Conservation (phyloP, 257 asterid species). For the Solanum appendiculatum region DNA sequence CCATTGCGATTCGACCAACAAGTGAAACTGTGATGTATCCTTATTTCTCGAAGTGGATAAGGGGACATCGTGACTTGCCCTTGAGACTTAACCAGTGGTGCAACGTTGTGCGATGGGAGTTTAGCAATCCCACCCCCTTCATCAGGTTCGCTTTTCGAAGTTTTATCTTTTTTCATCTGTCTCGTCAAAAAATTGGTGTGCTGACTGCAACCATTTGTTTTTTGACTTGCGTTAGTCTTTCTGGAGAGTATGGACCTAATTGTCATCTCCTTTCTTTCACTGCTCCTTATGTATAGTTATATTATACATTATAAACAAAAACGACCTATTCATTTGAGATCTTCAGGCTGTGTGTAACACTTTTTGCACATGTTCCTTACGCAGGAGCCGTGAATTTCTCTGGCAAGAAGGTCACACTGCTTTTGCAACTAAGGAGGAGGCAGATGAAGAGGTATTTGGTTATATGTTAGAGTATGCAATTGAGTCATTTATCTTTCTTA, state of each 20-base stretch:
- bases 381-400: conserved; percentile 97
- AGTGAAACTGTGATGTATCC: conserved; percentile 99
- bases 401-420: conserved; percentile 99
- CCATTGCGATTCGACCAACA: conserved; percentile 98
- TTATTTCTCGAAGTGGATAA: conserved; percentile 91
- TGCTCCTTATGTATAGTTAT: not conserved
- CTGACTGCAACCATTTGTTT: not conserved
- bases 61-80: conserved; percentile 99
- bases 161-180: not conserved
- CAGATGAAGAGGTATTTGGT: conserved; percentile 70
- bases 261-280: not conserved
- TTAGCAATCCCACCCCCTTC: conserved; percentile 97
- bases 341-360: not conserved
- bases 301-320: not conserved
- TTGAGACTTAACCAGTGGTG: conserved; percentile 97
- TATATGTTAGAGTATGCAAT: not conserved
- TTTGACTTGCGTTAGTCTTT: not conserved
- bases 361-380: not conserved
- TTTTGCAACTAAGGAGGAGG: conserved; percentile 92
- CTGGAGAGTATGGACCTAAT: not conserved
- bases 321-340: not conserved
- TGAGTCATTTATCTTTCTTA: not conserved
- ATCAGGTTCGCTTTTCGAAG: conserved; percentile 49
- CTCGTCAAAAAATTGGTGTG: not conserved
- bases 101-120: conserved; percentile 99